Evolutionary conservation across 2,329 filamentous ascomycete genomes (phyloP), one percentile per base, ranked within the genome.

Genomic region (Tolypocladium tundrense): DNA sequence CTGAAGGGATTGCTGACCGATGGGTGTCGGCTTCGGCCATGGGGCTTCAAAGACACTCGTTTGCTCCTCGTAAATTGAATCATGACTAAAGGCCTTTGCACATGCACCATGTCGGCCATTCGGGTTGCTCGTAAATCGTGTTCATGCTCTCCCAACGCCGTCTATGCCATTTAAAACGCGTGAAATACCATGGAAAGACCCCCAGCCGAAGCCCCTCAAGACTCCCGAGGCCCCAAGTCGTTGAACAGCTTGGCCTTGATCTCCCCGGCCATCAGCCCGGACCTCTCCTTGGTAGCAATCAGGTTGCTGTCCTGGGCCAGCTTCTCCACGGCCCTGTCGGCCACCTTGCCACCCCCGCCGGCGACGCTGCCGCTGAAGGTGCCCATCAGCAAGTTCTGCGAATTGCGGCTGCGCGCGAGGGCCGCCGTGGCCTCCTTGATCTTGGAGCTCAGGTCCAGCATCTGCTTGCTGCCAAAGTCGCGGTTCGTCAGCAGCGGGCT

Each of bases 391-490:
- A 67, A 57, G 14, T 66, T 65, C 43, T 69, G 66, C 27, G 62
- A 58, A 24, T 61, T 63, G 16, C 70, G 64, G 24, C 50, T 65
- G 19, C 69, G 65, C 2, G 64, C 51, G n/a, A 70, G 64, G 33
- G 61, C 63, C 14, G 57, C 59, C 9, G 77, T 83, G 2, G 85
- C 84, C 63, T 91, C 85, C 64, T 81, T 79, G 64, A 95, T 87
- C 76, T 96, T 97, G 63, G 85, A 84, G 45, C 88, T 88, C 50
- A 97, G 79, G 71, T 99, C 94, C 54, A 87, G 78, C 74, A 99
- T 94, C 73, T 97, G 92, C 72, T 92, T 94, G 67, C 88, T 96
- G 56, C 87, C 88, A 69, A 92, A 99, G 65, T 97, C 93, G 62
- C 92, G 88, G 69, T 96, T 97, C 58, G 90, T 91, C 66, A 96